phyloP scores from a whole-genome alignment of 495 filamentous ascomycete genomes.

The Bacidia gigantensis region DNA sequence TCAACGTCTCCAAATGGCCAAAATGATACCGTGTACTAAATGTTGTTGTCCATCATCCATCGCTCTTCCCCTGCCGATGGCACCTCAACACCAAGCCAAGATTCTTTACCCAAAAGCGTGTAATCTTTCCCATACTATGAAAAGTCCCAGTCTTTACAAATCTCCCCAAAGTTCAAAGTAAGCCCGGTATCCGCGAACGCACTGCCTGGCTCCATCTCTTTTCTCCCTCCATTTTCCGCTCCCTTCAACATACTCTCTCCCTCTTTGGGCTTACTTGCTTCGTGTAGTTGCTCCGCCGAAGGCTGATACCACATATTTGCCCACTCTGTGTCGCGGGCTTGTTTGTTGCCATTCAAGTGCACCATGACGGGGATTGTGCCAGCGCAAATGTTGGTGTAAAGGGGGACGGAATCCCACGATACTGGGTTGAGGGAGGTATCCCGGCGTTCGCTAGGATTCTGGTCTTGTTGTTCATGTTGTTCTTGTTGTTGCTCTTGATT shows the following conservation, averaged over 20 bases:
- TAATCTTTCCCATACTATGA: too few relatives aligned
- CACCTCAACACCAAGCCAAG: too few relatives aligned
- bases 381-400: slow-evolving; percentile 3
- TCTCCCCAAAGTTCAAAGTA: neutral
- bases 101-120: too few relatives aligned
- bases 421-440: neutral
- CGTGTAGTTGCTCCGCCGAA: neutral
- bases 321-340: slow-evolving; percentile 1
- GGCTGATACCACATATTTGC: slow-evolving; percentile 4
- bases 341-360: slow-evolving; percentile 7
- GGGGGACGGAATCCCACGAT: slow-evolving; percentile 1
- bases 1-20: too few relatives aligned
- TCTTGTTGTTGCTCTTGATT: neutral
- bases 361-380: slow-evolving; percentile 6
- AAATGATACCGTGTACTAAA: too few relatives aligned
- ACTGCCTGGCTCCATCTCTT: neutral
- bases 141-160: neutral
- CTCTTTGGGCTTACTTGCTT: neutral
- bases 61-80: too few relatives aligned
- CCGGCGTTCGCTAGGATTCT: too few relatives aligned
- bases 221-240: neutral
- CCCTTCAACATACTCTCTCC: neutral
- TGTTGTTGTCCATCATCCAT: too few relatives aligned
- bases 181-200: neutral
- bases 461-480: neutral